Conservation (phyloP, 169 alveolate genomes). For the Plasmodium vivax region DNA sequence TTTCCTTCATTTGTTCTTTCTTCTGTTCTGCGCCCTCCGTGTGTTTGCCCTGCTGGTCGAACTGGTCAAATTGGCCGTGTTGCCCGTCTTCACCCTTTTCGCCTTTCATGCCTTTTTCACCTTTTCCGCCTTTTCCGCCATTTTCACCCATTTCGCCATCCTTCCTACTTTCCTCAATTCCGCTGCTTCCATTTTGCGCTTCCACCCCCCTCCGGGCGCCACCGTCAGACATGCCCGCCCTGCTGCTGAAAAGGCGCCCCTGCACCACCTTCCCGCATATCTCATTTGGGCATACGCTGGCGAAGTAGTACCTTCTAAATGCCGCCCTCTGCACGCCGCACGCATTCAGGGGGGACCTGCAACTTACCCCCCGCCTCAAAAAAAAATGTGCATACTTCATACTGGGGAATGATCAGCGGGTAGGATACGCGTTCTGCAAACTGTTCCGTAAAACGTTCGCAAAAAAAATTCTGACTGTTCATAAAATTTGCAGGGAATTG, state of each 20-base stretch:
- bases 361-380: constrained; percentile 11
- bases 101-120: too few species aligned
- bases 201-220: neutral
- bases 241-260: neutral
- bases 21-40: constrained; percentile 18
- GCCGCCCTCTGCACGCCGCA: neutral
- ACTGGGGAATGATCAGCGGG: neutral
- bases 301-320: constrained; percentile 1
- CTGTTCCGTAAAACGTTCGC: neutral
- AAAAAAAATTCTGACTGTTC: neutral
- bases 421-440: neutral
- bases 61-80: neutral
- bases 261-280: neutral
- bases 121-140: too few species aligned
- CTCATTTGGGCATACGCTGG: neutral
- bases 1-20: constrained; percentile 9
- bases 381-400: constrained; percentile 40
- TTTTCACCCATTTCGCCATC: neutral
- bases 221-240: constrained; percentile 16
- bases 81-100: neutral
- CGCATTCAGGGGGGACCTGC: neutral
- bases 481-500: neutral
- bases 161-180: neutral
- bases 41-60: neutral
- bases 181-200: neutral